Conservation (phyloP, 768 basidiomycete species). For the Rhodotorula toruloides region DNA sequence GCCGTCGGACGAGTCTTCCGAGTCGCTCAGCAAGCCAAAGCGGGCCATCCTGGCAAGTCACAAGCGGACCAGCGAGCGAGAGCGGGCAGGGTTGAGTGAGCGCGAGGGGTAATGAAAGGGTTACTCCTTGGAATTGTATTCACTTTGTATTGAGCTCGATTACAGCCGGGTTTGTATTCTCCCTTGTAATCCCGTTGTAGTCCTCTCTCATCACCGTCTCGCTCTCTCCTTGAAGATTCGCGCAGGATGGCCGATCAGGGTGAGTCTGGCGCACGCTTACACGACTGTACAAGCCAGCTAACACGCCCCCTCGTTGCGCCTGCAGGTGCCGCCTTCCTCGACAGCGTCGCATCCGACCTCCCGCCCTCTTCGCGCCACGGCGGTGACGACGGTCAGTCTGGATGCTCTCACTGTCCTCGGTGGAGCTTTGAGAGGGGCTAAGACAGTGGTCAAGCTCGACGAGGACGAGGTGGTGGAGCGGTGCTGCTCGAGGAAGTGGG, state of each 20-base stretch:
- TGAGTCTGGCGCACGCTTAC: neutral
- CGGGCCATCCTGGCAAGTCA: constrained; percentile 19
- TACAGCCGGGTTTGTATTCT: neutral
- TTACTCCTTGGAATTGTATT: too few relatives aligned
- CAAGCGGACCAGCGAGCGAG: neutral
- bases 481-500: too few relatives aligned
- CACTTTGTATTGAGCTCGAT: neutral
- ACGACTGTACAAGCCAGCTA: neutral
- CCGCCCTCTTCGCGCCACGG: neutral
- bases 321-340: constrained; percentile 1
- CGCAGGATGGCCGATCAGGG: neutral
- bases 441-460: neutral
- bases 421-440: too few relatives aligned
- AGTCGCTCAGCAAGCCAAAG: constrained; percentile 5
- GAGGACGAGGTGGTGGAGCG: neutral
- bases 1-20: neutral
- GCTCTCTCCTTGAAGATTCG: neutral
- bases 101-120: neutral
- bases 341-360: neutral
- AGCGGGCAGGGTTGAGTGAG: neutral
- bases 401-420: too few relatives aligned
- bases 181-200: neutral
- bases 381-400: neutral
- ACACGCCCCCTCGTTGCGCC: neutral
- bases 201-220: neutral